phyloP scores from a whole-genome alignment of 257 asterid genomes.

The Cordia subcordata region DNA sequence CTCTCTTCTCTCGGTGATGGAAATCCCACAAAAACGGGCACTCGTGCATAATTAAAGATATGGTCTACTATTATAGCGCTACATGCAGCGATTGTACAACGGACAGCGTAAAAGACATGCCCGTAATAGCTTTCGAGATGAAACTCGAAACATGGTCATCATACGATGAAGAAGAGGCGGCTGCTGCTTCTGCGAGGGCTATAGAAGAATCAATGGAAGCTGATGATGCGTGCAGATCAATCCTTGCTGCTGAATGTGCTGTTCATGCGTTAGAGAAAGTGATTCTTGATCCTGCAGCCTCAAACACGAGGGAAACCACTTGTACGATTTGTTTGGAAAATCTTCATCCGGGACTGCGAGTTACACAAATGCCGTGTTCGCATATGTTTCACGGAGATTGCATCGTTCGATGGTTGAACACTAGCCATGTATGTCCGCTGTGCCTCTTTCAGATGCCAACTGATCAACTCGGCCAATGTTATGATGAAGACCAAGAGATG shows the following conservation, averaged over 20 bases:
- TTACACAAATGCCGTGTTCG: neutral
- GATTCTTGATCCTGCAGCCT: neutral
- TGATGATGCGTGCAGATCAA: too few relatives aligned
- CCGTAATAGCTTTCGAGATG: too few relatives aligned
- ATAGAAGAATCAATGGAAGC: neutral
- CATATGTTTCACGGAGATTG: neutral
- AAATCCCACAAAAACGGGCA: too few relatives aligned
- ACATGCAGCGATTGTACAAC: too few relatives aligned
- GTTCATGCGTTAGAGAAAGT: neutral
- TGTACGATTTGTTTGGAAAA: neutral
- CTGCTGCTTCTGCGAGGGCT: neutral
- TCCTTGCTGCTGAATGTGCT: neutral
- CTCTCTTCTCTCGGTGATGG: too few relatives aligned
- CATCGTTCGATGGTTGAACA: neutral
- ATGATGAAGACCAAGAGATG: neutral
- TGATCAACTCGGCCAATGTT: neutral
- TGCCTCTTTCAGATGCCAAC: neutral
- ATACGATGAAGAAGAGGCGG: neutral
- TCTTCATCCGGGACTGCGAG: neutral
- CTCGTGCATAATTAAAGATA: too few relatives aligned
- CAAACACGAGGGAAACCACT: neutral
- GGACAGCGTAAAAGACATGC: too few relatives aligned
- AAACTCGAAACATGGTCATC: neutral
- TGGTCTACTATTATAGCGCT: too few relatives aligned
- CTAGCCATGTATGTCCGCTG: neutral